Conservation (phyloP, 257 asterid species). For the Lantana camara region DNA sequence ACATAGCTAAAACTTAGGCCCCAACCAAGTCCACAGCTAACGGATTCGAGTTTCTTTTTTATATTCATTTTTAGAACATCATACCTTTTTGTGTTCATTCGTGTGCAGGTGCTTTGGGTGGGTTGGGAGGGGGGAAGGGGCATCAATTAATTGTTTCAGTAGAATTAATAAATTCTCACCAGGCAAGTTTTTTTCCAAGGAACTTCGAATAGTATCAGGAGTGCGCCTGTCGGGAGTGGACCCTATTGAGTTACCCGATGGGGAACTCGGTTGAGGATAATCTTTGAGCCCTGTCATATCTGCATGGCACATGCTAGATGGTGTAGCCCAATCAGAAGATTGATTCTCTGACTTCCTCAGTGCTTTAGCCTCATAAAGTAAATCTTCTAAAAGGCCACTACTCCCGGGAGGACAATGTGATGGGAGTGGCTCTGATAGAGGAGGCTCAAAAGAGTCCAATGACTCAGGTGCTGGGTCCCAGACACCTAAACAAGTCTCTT, state of each 20-base stretch:
- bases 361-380: conserved; percentile 57
- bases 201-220: conserved; percentile 38
- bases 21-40: conserved; percentile 5
- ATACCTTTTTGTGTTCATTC: not conserved
- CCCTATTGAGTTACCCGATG: conserved; percentile 40
- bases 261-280: conserved; percentile 39
- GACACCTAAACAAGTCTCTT: conserved; percentile 44
- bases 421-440: conserved; percentile 39
- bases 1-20: conserved; percentile 1
- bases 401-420: conserved; percentile 52
- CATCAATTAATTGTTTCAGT: not conserved
- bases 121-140: no score
- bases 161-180: conserved; percentile 29
- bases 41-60: not conserved
- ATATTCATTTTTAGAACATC: not conserved
- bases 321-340: conserved; percentile 37
- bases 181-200: conserved; percentile 34
- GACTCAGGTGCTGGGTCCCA: conserved; percentile 58
- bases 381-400: conserved; percentile 71
- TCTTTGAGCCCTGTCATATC: conserved; percentile 36
- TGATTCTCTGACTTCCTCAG: conserved; percentile 47
- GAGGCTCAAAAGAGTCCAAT: conserved; percentile 50
- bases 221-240: conserved; percentile 42
- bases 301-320: conserved; percentile 42
- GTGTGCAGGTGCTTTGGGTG: no score